A percentile compares a stretch with the other conserved stretches of the same genome.
These are phyloP conservation scores for Peribolospora baueri DNA, from an alignment of 768 basidiomycete species.

Conservation along the genomic window DNA sequence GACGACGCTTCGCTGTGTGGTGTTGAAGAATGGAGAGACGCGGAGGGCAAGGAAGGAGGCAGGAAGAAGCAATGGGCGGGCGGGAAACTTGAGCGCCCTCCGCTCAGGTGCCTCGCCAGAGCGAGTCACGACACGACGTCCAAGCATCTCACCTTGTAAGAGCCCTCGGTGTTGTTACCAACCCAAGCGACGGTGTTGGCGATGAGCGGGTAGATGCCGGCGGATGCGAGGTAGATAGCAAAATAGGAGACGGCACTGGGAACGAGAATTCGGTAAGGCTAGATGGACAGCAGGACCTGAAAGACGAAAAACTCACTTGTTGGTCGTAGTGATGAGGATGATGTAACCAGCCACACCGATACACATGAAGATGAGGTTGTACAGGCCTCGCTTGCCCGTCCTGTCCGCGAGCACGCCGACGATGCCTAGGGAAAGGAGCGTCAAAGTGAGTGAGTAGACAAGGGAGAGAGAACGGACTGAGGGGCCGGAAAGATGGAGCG, in stretches of 20 bases:
- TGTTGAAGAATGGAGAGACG: too few species aligned
- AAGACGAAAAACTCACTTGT: not conserved
- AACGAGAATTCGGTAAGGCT: not conserved
- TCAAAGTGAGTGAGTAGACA: too few species aligned
- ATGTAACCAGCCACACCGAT: conserved; percentile 37
- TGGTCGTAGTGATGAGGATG: conserved; percentile 35
- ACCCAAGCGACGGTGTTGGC: conserved; percentile 43
- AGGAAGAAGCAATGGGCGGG: too few species aligned
- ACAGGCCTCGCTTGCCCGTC: conserved; percentile 33
- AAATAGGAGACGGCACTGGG: conserved; percentile 44
- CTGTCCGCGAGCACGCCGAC: conserved; percentile 43
- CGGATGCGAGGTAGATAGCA: conserved; percentile 45
- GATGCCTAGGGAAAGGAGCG: conserved; percentile 1
- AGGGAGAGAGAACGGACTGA: not conserved
- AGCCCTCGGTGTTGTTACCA: conserved; percentile 48
- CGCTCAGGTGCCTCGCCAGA: conserved; percentile 24
- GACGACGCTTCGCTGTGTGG: not conserved
- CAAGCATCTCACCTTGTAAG: conserved; percentile 47
- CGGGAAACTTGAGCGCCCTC: conserved; percentile 11
- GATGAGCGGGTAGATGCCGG: conserved; percentile 52
- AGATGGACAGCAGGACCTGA: not conserved
- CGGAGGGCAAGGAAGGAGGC: too few species aligned
- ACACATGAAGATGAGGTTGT: conserved; percentile 26
- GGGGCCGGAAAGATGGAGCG: not conserved
- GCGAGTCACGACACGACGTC: conserved; percentile 30